Base-by-base conservation (phyloP, 192 early-diverging fungal genomes). In the Gaertneriomyces sp. region DNA sequence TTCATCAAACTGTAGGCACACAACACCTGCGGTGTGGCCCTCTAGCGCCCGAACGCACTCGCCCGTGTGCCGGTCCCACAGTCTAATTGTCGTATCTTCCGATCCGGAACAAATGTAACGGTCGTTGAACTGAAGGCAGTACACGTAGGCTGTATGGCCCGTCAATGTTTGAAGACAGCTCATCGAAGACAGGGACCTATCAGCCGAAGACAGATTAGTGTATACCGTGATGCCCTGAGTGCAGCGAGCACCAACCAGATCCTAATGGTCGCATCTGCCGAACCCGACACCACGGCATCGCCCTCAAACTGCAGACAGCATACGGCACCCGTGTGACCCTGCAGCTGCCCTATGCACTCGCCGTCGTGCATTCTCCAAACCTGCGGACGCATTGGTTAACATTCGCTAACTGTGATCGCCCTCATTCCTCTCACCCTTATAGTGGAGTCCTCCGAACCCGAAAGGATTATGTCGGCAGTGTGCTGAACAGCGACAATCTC, bases 1-100 rank as follows among this genome's bases (percentile, higher is more conserved):
- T 14, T 60, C 58, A 46, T 76, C 75, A 62, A 77, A 73, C 58
- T 76, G 76, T 50, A 82, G 39, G 45, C 74, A 76, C 2, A 78
- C 65, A 7, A 82, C 80, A 4, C 63, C 68, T 6, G 60, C 63
- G 6, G 44, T 50, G 50, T 82, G 80, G n/a, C 73, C 74, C 25
- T 64, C 40, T 19, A 82, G 51, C 43, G 64, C 63, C 17, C 50
- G 11, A 11, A 75, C 4, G 16, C 57, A 60, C 12, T 40, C 10
- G 7, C 68, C 69, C 20, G 42, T 45, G 7, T 20, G 20, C 20
- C 58, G 39, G 44, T 62, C 44, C 76, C 76, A 81, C 4, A 82
- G 45, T 45, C 68, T 69, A 52, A 76, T 79, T 0, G 49, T 33
- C 11, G 59, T 58, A 49, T 76, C 77, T 38, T 57, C 53, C 5